Evolutionary conservation across 257 asterid species (phyloP).

Genomic region (Hygrophila difformis): DNA sequence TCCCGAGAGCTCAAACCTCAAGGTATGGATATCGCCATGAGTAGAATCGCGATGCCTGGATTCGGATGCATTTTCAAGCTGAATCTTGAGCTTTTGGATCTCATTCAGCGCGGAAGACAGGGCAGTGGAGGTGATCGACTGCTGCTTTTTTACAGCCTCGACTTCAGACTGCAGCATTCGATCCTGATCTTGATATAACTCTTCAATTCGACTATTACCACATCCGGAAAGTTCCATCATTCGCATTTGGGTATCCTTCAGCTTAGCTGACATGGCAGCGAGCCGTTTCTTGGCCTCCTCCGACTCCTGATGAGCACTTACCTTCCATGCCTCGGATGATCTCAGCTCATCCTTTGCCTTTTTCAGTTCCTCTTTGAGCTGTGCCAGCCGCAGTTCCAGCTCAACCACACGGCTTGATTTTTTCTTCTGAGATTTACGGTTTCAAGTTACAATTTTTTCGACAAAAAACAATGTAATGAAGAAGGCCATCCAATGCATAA

Average conservation of each 20-base stretch:
- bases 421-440: constrained; percentile 55
- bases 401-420: constrained; percentile 36
- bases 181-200: constrained; percentile 78
- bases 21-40: constrained; percentile 43
- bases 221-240: constrained; percentile 59
- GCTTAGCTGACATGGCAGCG: constrained; percentile 40
- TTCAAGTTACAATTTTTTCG: too few species aligned
- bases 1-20: constrained; percentile 53
- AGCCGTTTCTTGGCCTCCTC: constrained; percentile 68
- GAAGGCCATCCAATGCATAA: too few species aligned
- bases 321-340: constrained; percentile 66
- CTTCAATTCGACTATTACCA: constrained; percentile 69
- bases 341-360: constrained; percentile 60
- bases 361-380: constrained; percentile 70
- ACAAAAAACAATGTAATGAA: neutral
- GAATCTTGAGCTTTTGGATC: constrained; percentile 64
- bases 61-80: constrained; percentile 44
- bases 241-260: constrained; percentile 59
- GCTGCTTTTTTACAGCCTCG: constrained; percentile 77
- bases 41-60: constrained; percentile 63
- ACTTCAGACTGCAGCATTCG: constrained; percentile 76
- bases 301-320: constrained; percentile 52
- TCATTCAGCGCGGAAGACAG: constrained; percentile 63
- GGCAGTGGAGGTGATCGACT: constrained; percentile 60
- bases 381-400: constrained; percentile 59